These are phyloP conservation scores for Ceratobasidium sp. DNA, from an alignment of 1,284 basidiomycete species.

Conservation along the genomic window DNA sequence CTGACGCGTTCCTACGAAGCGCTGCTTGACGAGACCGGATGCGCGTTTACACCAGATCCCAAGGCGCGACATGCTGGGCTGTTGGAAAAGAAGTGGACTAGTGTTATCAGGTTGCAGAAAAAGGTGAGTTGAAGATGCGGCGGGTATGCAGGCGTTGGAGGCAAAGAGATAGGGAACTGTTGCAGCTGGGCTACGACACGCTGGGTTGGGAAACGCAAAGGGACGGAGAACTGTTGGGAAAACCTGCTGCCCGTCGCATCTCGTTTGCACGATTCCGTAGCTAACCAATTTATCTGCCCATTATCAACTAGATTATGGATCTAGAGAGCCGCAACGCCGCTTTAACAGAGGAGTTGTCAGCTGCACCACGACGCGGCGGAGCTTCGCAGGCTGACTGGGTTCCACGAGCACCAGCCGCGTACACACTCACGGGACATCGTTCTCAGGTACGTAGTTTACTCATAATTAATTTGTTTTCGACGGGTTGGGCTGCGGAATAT, in stretches of 20 bases:
- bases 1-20: constrained; percentile 68
- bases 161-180: not conserved
- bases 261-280: not conserved
- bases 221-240: not conserved
- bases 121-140: constrained; percentile 63
- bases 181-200: not conserved
- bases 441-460: constrained; percentile 53
- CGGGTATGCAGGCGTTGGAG: not conserved
- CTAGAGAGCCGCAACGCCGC: constrained; percentile 80
- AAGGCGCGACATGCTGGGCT: constrained; percentile 83
- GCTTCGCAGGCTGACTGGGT: constrained; percentile 78
- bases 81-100: constrained; percentile 95
- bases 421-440: constrained; percentile 82
- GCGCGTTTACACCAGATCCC: constrained; percentile 78
- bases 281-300: constrained; percentile 16
- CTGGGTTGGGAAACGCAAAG: constrained; percentile 4
- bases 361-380: constrained; percentile 61
- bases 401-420: constrained; percentile 78
- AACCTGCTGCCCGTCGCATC: not conserved
- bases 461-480: not conserved
- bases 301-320: constrained; percentile 77
- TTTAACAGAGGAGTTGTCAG: constrained; percentile 72
- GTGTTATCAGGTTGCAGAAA: constrained; percentile 90
- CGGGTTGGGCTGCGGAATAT: not conserved
- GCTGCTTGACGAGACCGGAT: constrained; percentile 62